Evolutionary conservation across 176 grass and related monocot species (phyloP).

Genomic region (Musa acuminata): DNA sequence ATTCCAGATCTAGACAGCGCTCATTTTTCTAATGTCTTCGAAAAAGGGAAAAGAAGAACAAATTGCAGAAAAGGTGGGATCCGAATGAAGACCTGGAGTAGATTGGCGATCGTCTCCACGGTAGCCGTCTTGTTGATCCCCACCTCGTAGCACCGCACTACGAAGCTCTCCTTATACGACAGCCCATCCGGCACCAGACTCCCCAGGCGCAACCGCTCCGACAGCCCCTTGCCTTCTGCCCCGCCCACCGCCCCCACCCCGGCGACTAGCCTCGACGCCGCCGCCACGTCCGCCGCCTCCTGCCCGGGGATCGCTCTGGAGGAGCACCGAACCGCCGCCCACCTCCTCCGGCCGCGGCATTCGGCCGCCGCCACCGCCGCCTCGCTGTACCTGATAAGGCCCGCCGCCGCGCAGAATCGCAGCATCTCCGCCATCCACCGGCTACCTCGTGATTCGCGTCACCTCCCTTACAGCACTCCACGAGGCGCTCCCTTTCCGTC

Average conservation of each 20-base stretch:
- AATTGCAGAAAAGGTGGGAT: conserved; percentile 13
- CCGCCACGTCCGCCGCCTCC: too few relatives aligned
- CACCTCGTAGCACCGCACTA: conserved; percentile 84
- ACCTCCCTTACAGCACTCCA: background rate
- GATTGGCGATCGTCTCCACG: conserved; percentile 89
- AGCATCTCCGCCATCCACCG: background rate
- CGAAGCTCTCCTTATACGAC: conserved; percentile 89
- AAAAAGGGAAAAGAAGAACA: background rate
- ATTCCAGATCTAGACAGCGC: background rate
- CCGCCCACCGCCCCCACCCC: background rate
- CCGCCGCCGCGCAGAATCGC: background rate
- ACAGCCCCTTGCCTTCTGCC: conserved; percentile 26
- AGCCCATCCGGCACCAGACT: conserved; percentile 75
- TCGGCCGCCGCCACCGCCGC: background rate
- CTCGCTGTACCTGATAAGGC: background rate
- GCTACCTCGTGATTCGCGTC: background rate
- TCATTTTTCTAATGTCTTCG: background rate
- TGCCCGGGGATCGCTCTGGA: background rate
- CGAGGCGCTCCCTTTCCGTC: background rate
- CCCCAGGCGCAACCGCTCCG: conserved; percentile 68
- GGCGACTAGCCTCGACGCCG: background rate
- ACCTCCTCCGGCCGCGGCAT: background rate
- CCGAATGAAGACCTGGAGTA: conserved; percentile 52
- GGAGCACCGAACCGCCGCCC: background rate
- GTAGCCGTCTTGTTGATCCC: conserved; percentile 96